Percentiles rank a stretch among this genome's conserved stretches.
phyloP scores from a whole-genome alignment of 345 rosid genomes.

The Dimocarpus longan region DNA sequence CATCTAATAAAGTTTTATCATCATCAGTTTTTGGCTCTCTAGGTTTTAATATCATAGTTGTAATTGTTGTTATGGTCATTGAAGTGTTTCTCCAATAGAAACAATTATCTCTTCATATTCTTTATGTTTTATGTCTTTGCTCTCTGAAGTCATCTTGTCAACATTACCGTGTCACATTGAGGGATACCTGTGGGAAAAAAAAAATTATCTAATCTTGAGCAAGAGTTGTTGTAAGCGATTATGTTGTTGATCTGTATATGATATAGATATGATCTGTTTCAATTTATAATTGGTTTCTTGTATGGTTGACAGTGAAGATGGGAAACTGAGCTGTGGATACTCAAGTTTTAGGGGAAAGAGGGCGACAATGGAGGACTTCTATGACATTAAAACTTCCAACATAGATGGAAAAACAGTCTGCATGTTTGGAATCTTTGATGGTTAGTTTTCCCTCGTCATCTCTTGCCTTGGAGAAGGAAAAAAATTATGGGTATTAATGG shows the following conservation, averaged over 20 bases:
- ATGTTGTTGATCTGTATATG: neutral
- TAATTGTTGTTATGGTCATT: neutral
- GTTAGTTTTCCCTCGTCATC: slow-evolving; percentile 48
- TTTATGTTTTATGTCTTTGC: neutral
- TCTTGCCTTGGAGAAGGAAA: slow-evolving; percentile 13
- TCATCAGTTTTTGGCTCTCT: neutral
- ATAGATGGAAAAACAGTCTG: slow-evolving; percentile 74
- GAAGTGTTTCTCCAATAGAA: neutral
- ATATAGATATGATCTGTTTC: neutral
- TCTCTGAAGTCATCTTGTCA: neutral
- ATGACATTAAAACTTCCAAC: slow-evolving; percentile 67
- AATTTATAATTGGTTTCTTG: slow-evolving; percentile 12
- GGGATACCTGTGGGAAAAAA: neutral
- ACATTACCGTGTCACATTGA: neutral
- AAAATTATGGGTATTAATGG: slow-evolving; percentile 7
- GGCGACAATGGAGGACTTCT: slow-evolving; percentile 94
- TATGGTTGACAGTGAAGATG: slow-evolving; percentile 71
- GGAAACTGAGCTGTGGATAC: slow-evolving; percentile 90
- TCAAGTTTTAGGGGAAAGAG: slow-evolving; percentile 98
- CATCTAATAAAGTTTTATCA: neutral
- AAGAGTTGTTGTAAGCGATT: neutral
- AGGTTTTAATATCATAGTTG: neutral
- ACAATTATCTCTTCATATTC: neutral
- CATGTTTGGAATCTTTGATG: slow-evolving; percentile 99
- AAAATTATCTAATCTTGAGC: neutral